These are phyloP conservation scores for Leccinum arenicola DNA, from an alignment of 768 basidiomycete genomes.

Conservation along the genomic window DNA sequence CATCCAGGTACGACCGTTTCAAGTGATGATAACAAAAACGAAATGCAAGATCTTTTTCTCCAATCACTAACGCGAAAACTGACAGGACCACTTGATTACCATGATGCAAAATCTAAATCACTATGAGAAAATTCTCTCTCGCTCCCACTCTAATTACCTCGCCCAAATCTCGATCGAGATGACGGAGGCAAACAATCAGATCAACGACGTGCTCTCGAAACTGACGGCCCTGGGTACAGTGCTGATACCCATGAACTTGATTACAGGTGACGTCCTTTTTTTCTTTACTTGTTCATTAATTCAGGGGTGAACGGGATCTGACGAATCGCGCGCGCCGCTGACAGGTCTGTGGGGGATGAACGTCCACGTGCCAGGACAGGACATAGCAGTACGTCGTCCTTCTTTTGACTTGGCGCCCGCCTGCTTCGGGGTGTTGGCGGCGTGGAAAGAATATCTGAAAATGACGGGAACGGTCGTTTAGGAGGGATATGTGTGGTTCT, in stretches of 20 bases:
- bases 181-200: slow-evolving; percentile 99
- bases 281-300: neutral
- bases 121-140: slow-evolving; percentile 98
- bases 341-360: slow-evolving; percentile 97
- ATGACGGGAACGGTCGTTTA: neutral
- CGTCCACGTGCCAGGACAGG: slow-evolving; percentile 92
- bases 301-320: neutral
- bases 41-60: neutral
- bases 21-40: too few species aligned
- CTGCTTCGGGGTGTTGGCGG: neutral
- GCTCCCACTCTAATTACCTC: slow-evolving; percentile 98
- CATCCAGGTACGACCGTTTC: slow-evolving; percentile 63
- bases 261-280: slow-evolving; percentile 62
- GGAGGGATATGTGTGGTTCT: slow-evolving; percentile 77
- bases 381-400: slow-evolving; percentile 37
- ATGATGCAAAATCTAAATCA: slow-evolving; percentile 99
- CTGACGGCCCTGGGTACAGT: slow-evolving; percentile 97
- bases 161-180: slow-evolving; percentile 99
- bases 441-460: neutral
- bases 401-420: neutral
- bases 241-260: slow-evolving; percentile 94
- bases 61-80: slow-evolving; percentile 1
- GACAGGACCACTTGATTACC: slow-evolving; percentile 92
- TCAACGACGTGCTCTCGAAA: slow-evolving; percentile 97
- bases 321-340: neutral